Evolutionary conservation across 1,139 yeast species (phyloP), one percentile per base, ranked within the genome.

Genomic region (Blastobotrys buckinghamii): DNA sequence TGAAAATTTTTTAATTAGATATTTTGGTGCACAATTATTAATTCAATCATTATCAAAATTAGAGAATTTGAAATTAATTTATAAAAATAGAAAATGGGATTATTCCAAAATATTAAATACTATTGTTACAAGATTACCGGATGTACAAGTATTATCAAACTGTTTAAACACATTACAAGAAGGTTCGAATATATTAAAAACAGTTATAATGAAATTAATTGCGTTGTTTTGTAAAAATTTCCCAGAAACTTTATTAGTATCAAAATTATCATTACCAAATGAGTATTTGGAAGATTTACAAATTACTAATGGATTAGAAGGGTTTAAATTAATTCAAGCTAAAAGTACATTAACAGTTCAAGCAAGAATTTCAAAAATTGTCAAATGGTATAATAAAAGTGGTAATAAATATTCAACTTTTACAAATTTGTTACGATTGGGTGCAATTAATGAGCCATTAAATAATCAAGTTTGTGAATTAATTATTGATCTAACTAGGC

Each of bases 321-420:
- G 62, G 2, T 51, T 67, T 13, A 57, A 60, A 24, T 59, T 67
- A 10, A 56, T 67, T 2, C 66, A 64, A 44, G 58, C 67, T 1
- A 59, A 61, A 42, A 57, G 58, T 22, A 53, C 66, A 2, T 54
- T 69, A 37, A 62, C 61, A 39, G 54, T 68, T 3, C 70, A 68
- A 43, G 60, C 67, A 3, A 48, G 54, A 13, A 56, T 61, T 3
- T 57, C 62, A 9, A 66, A 66, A 15, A 54, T 58, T 3, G 64
- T 68, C 50, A 83, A 84, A 74, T 85, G 92, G 90, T 82, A 85
- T 76, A 79, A 75, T 53, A 64, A 62, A 45, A 39, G 73, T 24
- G 65, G 73, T 3, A 65, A 72, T 4, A 64, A 66, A 2, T 69
- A 71, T 51, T 79, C 88, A 0, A 70, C 83, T 48, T 84, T 84